Percentiles rank a stretch among this genome's conserved stretches.
These are phyloP conservation scores for Halteria grandinella DNA, from an alignment of 73 alveolate genomes.

Conservation along the genomic window DNA sequence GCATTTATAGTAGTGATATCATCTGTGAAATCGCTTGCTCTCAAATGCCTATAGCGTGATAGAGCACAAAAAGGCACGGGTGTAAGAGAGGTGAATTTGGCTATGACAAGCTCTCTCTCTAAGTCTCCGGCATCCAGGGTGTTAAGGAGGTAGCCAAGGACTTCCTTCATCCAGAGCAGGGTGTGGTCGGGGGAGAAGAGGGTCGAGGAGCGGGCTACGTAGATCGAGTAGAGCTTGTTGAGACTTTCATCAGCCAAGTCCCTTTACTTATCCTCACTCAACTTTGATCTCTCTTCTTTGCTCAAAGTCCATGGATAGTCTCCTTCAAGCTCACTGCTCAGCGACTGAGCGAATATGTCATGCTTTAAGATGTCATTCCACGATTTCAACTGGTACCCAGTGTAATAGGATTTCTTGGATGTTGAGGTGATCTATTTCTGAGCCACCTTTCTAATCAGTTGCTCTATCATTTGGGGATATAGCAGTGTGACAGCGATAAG, in stretches of 20 bases:
- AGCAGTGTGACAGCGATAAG: conserved; percentile 49
- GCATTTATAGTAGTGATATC: conserved; percentile 68
- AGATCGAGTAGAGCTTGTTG: conserved; percentile 35
- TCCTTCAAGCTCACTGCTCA: conserved; percentile 39
- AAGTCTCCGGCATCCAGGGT: conserved; percentile 45
- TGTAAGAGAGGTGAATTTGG: conserved; percentile 31
- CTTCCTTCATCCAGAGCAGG: conserved; percentile 66
- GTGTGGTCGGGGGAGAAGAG: conserved; percentile 40
- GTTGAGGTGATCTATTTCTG: conserved; percentile 50
- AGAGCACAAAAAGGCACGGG: conserved; percentile 52
- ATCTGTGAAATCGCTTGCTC: conserved; percentile 53
- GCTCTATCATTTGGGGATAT: conserved; percentile 51
- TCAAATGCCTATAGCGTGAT: conserved; percentile 39
- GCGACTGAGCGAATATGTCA: conserved; percentile 21
- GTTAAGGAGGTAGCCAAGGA: conserved; percentile 57
- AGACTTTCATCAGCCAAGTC: conserved; percentile 43
- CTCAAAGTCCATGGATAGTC: conserved; percentile 46
- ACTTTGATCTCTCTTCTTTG: conserved; percentile 13
- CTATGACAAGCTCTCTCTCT: conserved; percentile 57
- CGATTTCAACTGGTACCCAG: conserved; percentile 38
- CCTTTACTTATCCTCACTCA: conserved; percentile 5
- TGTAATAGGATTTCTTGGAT: conserved; percentile 6
- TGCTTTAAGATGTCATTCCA: conserved; percentile 64
- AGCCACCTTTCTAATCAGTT: conserved; percentile 40
- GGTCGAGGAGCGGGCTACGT: conserved; percentile 49